Base-by-base conservation (phyloP, 1,284 basidiomycete genomes). In the Ustilago bromivora region DNA sequence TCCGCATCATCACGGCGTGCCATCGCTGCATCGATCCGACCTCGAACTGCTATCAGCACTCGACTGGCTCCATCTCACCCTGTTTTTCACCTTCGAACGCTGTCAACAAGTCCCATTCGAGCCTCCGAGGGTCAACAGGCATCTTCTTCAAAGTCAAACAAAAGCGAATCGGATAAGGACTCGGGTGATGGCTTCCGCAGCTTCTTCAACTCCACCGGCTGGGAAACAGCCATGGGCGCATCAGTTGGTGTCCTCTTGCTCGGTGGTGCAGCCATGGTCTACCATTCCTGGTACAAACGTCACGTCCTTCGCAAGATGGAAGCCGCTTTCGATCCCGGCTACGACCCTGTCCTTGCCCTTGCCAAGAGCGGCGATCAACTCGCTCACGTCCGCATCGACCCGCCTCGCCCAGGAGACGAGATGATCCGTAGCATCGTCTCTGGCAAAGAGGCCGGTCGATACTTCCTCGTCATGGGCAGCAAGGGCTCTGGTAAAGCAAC, bases 191-290 rank as follows among this genome's bases (percentile, higher is more conserved):
- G 69, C 38, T 73, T 78, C 53, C 71, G 68, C 19, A 67, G 65
- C 61, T 77, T 81, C 52, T 76, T 82, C 74, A 84, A 81, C 63
- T 80, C 78, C 17, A 82, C 82, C 17, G 82, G 81, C 12, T 83
- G 72, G 64, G 82, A 84, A 68, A 82, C 82, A 2, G 82, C 82
- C 35, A 82, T 83, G 81, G 82, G 82, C 10, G 82, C 82, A 17
- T 80, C 76, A 3, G 72, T 66, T 5, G 82, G 82, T 43, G 82
- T 84, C 2, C 61, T 84, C 4, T 63, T 84, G 5, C 75, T 84
- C 15, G 82, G 82, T n/a, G 68, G 62, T 47, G 82, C 81, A 12
- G 80, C 80, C 2, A 78, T 84, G 78, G 66, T 69, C 35, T 84
- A 84, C 57, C 78, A 83, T 57, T 54, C 65, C 7, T 81, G 78